Base-by-base conservation (phyloP, 495 filamentous ascomycete genomes). In the Penicillium macrosclerotiorum region DNA sequence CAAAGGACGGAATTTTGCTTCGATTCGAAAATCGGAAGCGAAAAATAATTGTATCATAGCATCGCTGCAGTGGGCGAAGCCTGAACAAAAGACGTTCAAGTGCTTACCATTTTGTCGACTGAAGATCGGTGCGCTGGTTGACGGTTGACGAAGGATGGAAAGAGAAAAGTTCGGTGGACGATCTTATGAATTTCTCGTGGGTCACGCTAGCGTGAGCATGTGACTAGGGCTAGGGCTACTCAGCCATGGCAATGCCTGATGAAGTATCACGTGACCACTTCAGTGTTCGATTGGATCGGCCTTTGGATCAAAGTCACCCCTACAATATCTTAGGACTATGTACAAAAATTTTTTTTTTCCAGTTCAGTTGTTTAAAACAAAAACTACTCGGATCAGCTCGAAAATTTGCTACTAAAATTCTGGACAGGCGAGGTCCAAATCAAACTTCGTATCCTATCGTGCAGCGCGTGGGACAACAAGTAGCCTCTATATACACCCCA, bases 51-150 rank as follows among this genome's bases (percentile, higher is more conserved):
- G 56, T 66, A 60, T 65, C 45, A 59, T 53, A 52, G 54, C 63
- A 68, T 71, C 58, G 58, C 57, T 62, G 53, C 62, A 60, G 56
- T 59, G 54, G 57, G 60, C 57, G 62, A 68, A 60, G 55, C 51
- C 64, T 58, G 48, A 35, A 55, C 59, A 64, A 57, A 58, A 55
- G 33, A n/a, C 35, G 40, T 47, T 64, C 52, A 71, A 45, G 37
- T 67, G 68, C 72, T 75, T 72, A 75, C 72, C 72, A 75, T 74
- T 61, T 72, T 72, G 72, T 75, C 71, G 71, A 68, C 67, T 70
- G 64, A 51, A 41, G 63, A 65, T 72, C 63, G 69, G 52, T 58
- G 62, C 54, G 67, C 55, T 70, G 64, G 49, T 59, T 65, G 70
- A 70, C 63, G 65, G 63, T 68, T 70, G 66, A 69, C 68, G 55